phyloP scores from a whole-genome alignment of 1,284 basidiomycete species.

The Cryptococcus hybrid region DNA sequence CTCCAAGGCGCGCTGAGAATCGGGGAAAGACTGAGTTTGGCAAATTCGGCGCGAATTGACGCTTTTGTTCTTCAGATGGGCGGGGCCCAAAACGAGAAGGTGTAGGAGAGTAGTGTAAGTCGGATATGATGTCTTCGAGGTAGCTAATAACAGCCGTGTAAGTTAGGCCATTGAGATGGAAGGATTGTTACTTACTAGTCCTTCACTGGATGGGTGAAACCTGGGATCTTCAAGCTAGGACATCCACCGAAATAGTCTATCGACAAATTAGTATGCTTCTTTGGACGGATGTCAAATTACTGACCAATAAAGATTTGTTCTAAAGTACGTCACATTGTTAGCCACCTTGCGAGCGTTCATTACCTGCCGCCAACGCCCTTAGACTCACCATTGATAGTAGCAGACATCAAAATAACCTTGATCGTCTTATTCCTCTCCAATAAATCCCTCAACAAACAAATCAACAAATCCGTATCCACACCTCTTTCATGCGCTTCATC shows the following conservation, averaged over 20 bases:
- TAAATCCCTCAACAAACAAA: slow-evolving; percentile 78
- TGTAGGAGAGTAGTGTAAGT: slow-evolving; percentile 54
- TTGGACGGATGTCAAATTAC: slow-evolving; percentile 3
- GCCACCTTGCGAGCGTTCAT: neutral
- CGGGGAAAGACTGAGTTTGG: slow-evolving; percentile 58
- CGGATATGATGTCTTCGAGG: slow-evolving; percentile 71
- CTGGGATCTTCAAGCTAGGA: slow-evolving; percentile 79
- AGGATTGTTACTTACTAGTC: slow-evolving; percentile 59
- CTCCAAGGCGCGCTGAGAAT: slow-evolving; percentile 60
- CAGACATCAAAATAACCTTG: slow-evolving; percentile 59
- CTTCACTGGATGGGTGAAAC: slow-evolving; percentile 72
- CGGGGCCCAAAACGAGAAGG: slow-evolving; percentile 48
- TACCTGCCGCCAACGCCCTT: too few species aligned
- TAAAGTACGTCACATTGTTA: slow-evolving; percentile 7
- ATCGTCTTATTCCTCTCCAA: slow-evolving; percentile 66
- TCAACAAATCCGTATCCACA: slow-evolving; percentile 83
- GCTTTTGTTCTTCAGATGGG: slow-evolving; percentile 57
- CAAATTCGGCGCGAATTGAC: slow-evolving; percentile 56
- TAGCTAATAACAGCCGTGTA: slow-evolving; percentile 57
- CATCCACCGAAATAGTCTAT: slow-evolving; percentile 75
- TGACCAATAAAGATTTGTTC: slow-evolving; percentile 64
- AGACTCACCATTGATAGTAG: slow-evolving; percentile 71
- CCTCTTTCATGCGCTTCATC: slow-evolving; percentile 94
- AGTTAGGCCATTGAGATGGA: neutral
- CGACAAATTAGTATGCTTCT: neutral